Percentiles rank a stretch among this genome's conserved stretches.
These are phyloP conservation scores for Penicillium diatomitis DNA, from an alignment of 495 filamentous ascomycete species.

Conservation along the genomic window DNA sequence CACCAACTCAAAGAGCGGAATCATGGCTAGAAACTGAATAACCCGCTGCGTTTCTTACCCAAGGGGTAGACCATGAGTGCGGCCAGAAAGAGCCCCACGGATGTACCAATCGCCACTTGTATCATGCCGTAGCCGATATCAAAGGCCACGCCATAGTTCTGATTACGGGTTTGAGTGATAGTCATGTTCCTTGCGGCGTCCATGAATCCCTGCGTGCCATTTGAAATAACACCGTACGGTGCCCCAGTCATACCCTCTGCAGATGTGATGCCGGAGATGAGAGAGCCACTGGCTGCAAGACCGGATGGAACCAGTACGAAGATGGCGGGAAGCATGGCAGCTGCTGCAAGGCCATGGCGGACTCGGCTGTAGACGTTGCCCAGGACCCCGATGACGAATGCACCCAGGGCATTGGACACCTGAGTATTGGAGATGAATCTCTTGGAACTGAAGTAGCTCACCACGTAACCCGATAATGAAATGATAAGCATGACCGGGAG, in stretches of 20 bases:
- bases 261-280: slow-evolving; percentile 76
- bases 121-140: slow-evolving; percentile 83
- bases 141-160: slow-evolving; percentile 52
- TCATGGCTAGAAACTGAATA: slow-evolving; percentile 69
- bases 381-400: slow-evolving; percentile 74
- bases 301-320: slow-evolving; percentile 92
- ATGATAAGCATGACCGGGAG: slow-evolving; percentile 80
- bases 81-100: slow-evolving; percentile 81
- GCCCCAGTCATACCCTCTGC: slow-evolving; percentile 65
- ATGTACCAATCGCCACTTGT: slow-evolving; percentile 87
- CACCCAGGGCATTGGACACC: slow-evolving; percentile 70
- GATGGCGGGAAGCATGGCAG: slow-evolving; percentile 83
- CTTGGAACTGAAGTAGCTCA: slow-evolving; percentile 69
- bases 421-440: slow-evolving; percentile 71
- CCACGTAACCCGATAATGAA: slow-evolving; percentile 74
- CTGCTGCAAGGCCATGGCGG: slow-evolving; percentile 77
- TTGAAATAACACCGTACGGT: slow-evolving; percentile 36
- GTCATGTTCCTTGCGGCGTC: slow-evolving; percentile 34
- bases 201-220: slow-evolving; percentile 40
- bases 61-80: slow-evolving; percentile 84
- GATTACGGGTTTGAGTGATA: slow-evolving; percentile 9
- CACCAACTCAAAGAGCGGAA: background rate
- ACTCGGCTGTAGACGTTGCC: slow-evolving; percentile 82
- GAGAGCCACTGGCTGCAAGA: slow-evolving; percentile 71
- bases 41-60: slow-evolving; percentile 79